Evolutionary conservation across 139 green algal species (phyloP), one percentile per base, ranked within the genome.

Genomic region (Desmodesmus armatus): DNA sequence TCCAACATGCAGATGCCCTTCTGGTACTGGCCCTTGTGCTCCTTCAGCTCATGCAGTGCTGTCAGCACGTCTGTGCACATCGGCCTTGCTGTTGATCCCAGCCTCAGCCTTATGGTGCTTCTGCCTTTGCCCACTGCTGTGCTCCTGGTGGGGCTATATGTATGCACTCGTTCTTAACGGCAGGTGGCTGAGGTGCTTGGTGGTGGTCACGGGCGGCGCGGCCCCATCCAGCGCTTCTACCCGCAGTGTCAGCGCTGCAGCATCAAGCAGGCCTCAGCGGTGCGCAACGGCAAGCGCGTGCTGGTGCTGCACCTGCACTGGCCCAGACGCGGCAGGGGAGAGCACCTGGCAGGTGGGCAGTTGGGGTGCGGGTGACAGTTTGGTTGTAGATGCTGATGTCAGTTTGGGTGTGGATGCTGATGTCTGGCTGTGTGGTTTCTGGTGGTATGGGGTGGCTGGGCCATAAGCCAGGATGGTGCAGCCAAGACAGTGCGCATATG

Each of bases 231-330:
- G 85, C 80, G 87, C 41, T 94, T 88, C 85, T 93, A 87, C 82
- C 84, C 89, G 37, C 92, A 96, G 89, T 96, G 94, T 81, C 11
- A 63, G 29, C 53, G 53, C 39, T 96, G 94, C 89, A 91, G 37
- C 19, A 60, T 88, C 25, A 91, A 89, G 87, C 94, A 96, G 87
- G 75, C 92, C 3, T 41, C 47, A 1, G 91, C 91, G 11, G 76
- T 95, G 35, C 86, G 89, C 25, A 88, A 84, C 39, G 65, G 72
- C 82, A 87, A 80, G 79, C 67, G 60, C 40, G 62, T 66, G 40
- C 80, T 96, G 15, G 89, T 95, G 44, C 83, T 92, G 51, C 94
- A 96, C 89, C 60, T 87, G 40, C 35, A 62, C 13, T 23, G 41
- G 58, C 82, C 72, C 7, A n/a, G n/a, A n/a, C 71, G 72, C 53